A percentile compares a stretch with the other conserved stretches of the same genome.
Evolutionary conservation across 164 flowering plant genomes (phyloP).

Genomic region (Berberis vulgaris): DNA sequence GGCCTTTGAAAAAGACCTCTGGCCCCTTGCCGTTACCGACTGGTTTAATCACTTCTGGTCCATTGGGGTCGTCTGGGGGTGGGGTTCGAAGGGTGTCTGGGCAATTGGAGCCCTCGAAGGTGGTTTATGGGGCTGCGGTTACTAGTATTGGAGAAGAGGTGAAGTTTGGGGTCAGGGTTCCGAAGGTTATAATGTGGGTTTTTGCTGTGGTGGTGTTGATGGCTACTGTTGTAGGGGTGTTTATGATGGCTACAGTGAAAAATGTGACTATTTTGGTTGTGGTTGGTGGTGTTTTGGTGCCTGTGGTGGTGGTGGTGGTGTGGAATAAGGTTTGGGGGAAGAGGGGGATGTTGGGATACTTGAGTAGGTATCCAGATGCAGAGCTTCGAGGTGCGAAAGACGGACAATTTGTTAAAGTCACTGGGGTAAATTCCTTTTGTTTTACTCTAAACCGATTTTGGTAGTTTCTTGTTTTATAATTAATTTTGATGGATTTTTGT

Average conservation of each 20-base stretch:
- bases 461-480: background rate
- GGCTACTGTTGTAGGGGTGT: constrained; percentile 68
- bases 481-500: background rate
- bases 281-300: constrained; percentile 40
- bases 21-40: constrained; percentile 18
- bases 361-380: constrained; percentile 65
- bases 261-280: constrained; percentile 56
- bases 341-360: constrained; percentile 49
- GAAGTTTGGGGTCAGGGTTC: constrained; percentile 48
- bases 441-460: background rate
- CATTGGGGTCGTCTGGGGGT: constrained; percentile 21
- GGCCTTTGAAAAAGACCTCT: constrained; percentile 10
- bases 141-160: constrained; percentile 52
- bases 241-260: constrained; percentile 76
- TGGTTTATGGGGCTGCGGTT: constrained; percentile 59
- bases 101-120: constrained; percentile 29
- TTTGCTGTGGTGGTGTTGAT: constrained; percentile 44
- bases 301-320: constrained; percentile 22
- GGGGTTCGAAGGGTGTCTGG: constrained; percentile 14
- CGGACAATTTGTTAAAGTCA: constrained; percentile 88
- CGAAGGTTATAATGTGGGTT: constrained; percentile 67
- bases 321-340: constrained; percentile 65
- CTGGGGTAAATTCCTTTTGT: constrained; percentile 70
- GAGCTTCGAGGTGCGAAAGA: constrained; percentile 87
- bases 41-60: constrained; percentile 40